Conservation (phyloP, 1,139 yeast species). For the Blastobotrys arbuscula region DNA sequence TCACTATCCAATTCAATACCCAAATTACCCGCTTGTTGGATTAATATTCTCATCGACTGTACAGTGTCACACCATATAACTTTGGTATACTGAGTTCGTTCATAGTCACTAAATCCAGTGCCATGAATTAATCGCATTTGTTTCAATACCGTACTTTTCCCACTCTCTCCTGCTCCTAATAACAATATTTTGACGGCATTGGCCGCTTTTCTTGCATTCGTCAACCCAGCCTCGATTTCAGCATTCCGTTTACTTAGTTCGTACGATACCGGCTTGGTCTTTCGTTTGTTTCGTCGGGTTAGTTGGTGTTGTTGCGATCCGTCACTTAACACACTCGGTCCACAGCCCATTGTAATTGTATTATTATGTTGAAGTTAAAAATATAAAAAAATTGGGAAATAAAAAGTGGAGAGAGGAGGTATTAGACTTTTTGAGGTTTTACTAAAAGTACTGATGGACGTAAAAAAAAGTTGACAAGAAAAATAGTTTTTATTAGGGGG, state of each 20-base stretch:
- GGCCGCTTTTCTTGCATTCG: slow-evolving; percentile 47
- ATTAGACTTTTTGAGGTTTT: background rate
- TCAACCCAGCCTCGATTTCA: slow-evolving; percentile 58
- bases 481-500: background rate
- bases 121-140: slow-evolving; percentile 84
- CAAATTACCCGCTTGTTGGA: slow-evolving; percentile 38
- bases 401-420: background rate
- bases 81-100: slow-evolving; percentile 73
- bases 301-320: background rate
- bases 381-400: background rate
- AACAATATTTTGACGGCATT: slow-evolving; percentile 53
- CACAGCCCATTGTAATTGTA: slow-evolving; percentile 12
- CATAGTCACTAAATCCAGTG: slow-evolving; percentile 76
- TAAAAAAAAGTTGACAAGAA: background rate
- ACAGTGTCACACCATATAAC: slow-evolving; percentile 95
- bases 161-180: slow-evolving; percentile 94
- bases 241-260: slow-evolving; percentile 11
- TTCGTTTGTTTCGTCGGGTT: background rate
- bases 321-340: slow-evolving; percentile 5
- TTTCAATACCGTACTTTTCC: slow-evolving; percentile 92
- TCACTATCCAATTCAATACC: slow-evolving; percentile 25
- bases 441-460: background rate
- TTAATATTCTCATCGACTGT: slow-evolving; percentile 78
- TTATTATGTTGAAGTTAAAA: background rate
- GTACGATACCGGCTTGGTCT: background rate